Evolutionary conservation across 257 asterid species (phyloP).

Genomic region (Avicennia marina): DNA sequence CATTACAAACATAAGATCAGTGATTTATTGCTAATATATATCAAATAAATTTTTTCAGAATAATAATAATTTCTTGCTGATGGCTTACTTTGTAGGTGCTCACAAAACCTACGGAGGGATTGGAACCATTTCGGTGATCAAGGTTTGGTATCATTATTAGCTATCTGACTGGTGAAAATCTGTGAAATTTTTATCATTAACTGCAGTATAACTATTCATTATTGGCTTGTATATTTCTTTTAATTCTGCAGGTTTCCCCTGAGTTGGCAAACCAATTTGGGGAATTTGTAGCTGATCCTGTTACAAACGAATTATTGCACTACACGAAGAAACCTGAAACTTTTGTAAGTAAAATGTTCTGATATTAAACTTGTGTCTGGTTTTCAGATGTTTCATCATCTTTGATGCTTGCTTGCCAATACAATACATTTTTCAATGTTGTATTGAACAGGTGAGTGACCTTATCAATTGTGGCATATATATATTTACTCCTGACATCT

Average conservation of each 20-base stretch:
- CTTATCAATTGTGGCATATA: constrained; percentile 87
- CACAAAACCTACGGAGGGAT: constrained; percentile 11
- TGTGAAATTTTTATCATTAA: not conserved
- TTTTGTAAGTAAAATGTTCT: constrained; percentile 49
- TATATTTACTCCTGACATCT: constrained; percentile 74
- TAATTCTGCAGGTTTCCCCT: not conserved
- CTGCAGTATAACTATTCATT: not conserved
- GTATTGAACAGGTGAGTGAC: constrained; percentile 68
- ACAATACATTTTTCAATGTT: too few species aligned
- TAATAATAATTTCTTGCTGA: constrained; percentile 12
- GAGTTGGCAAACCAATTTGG: constrained; percentile 7
- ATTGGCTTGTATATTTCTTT: not conserved
- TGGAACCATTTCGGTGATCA: constrained; percentile 4
- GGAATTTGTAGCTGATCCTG: not conserved
- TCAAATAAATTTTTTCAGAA: not conserved
- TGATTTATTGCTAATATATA: not conserved
- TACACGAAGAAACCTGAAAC: constrained; percentile 20
- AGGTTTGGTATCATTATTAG: constrained; percentile 6
- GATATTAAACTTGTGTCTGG: not conserved
- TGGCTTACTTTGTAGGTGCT: constrained; percentile 13
- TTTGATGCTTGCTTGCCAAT: not conserved
- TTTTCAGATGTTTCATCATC: not conserved
- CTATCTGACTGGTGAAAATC: not conserved
- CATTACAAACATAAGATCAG: not conserved
- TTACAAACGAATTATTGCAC: not conserved